Percentiles rank a stretch among this genome's conserved stretches.
These are phyloP conservation scores for Citrus trifoliata DNA, from an alignment of 345 rosid species.

Conservation along the genomic window DNA sequence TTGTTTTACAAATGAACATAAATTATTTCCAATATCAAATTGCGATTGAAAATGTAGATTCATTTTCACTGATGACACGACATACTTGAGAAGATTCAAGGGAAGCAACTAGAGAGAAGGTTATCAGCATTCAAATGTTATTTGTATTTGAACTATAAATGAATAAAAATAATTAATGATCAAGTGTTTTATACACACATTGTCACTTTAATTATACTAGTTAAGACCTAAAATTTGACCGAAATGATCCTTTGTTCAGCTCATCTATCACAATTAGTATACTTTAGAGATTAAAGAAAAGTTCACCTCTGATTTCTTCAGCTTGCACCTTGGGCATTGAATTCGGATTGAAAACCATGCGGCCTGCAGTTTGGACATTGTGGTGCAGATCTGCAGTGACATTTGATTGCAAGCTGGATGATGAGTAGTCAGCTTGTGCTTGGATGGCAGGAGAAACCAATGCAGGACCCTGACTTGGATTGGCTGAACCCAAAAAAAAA, in stretches of 20 bases:
- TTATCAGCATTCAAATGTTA: neutral
- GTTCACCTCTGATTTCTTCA: slow-evolving; percentile 17
- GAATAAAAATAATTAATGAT: neutral
- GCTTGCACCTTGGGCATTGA: neutral
- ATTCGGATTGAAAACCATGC: neutral
- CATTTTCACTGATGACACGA: neutral
- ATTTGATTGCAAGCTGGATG: slow-evolving; percentile 10
- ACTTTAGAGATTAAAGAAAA: slow-evolving; percentile 3
- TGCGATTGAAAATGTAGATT: neutral
- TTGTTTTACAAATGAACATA: neutral
- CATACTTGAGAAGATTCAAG: neutral
- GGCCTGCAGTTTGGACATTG: slow-evolving; percentile 17
- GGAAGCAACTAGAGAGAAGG: neutral
- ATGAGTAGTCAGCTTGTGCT: slow-evolving; percentile 2
- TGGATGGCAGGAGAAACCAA: slow-evolving; percentile 3
- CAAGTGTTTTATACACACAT: neutral
- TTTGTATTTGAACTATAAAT: neutral
- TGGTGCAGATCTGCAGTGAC: slow-evolving; percentile 10
- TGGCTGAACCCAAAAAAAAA: slow-evolving; percentile 10
- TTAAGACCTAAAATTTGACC: neutral
- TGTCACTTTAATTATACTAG: neutral
- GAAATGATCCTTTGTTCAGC: neutral
- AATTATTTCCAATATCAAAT: neutral
- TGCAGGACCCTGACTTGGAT: slow-evolving; percentile 3
- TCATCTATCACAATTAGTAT: neutral